Evolutionary conservation across 2,329 filamentous ascomycete species (phyloP).

Genomic region (Neofusicoccum umdonicola): DNA sequence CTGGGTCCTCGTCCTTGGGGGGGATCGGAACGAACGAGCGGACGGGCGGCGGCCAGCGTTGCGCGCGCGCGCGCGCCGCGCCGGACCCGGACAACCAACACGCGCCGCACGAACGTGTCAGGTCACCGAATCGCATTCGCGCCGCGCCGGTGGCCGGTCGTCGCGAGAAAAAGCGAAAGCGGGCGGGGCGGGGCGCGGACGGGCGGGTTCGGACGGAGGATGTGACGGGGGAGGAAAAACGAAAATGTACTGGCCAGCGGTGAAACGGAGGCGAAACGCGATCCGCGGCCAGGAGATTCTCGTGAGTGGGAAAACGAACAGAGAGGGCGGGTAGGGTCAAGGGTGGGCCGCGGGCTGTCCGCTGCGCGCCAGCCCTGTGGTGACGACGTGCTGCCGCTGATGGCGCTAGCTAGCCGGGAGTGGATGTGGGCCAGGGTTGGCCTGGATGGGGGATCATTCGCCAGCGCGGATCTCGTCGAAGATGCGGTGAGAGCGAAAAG

Average conservation of each 20-base stretch:
- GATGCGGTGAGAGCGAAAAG: neutral
- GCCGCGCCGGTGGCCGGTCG: too few species aligned
- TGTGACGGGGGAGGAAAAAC: too few species aligned
- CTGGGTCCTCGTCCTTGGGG: too few species aligned
- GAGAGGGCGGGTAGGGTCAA: neutral
- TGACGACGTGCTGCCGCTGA: neutral
- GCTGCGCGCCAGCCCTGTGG: neutral
- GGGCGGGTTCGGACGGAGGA: neutral
- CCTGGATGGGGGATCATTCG: conserved; percentile 9
- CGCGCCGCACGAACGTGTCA: neutral
- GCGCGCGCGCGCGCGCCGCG: neutral
- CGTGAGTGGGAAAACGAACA: neutral
- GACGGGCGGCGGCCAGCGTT: neutral
- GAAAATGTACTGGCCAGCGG: neutral
- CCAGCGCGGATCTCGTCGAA: neutral
- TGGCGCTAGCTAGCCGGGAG: neutral
- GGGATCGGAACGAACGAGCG: neutral
- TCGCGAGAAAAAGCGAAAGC: neutral
- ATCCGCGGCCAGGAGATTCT: neutral
- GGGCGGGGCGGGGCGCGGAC: neutral
- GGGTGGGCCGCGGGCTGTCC: neutral
- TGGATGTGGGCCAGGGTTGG: neutral
- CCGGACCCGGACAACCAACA: neutral
- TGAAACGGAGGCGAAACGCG: neutral
- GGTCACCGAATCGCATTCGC: neutral